Evolutionary conservation across 164 flowering plant genomes (phyloP), one percentile per base, ranked within the genome.

Genomic region (Aristolochia fimbriata): DNA sequence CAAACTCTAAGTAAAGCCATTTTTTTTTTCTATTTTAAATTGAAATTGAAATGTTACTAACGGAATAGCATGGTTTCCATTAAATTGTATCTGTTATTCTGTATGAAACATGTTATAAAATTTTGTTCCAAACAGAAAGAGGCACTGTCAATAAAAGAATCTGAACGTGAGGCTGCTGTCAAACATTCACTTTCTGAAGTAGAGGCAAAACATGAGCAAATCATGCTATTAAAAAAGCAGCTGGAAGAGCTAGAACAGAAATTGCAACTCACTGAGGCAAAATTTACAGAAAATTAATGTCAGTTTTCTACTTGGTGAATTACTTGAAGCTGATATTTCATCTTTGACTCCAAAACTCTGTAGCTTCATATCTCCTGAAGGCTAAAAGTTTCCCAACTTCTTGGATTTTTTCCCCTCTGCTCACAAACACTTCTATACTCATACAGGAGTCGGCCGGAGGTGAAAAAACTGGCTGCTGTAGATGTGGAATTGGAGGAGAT

Each of bases 231-330:
- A 0, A 79, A 78, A 70, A 75, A 78, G 53, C 81, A 80, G 65
- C 57, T 86, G 19, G 79, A 80, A 68, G 92, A 86, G 43, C 81
- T 86, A 15, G 76, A 86, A 70, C 78, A 74, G 70, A 84, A 79
- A 68, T 55, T 82, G 65, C 76, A 81, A 66, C 69, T 62, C 17
- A 74, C 80, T 47, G 78, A 80, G 47, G 72, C 81, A 41, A 72
- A 69, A 53, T 58, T 60, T 2, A 73, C 65, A 61, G 83, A 78
- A 57, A 83, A n/a, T n/a, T n/a, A n/a, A 77, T 86, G 93, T 84
- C 21, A 57, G 66, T 10, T 33, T 49, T 23, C 25, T 41, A 3
- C 48, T 54, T 59, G 2, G 41, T 55, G 9, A 25, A 3, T 20
- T 1, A 24, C 57, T 54, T 54, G 15, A 24, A 25, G 24, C 57